These are phyloP conservation scores for Tillandsia leiboldiana DNA, from an alignment of 176 grass and related monocot species.

Conservation along the genomic window DNA sequence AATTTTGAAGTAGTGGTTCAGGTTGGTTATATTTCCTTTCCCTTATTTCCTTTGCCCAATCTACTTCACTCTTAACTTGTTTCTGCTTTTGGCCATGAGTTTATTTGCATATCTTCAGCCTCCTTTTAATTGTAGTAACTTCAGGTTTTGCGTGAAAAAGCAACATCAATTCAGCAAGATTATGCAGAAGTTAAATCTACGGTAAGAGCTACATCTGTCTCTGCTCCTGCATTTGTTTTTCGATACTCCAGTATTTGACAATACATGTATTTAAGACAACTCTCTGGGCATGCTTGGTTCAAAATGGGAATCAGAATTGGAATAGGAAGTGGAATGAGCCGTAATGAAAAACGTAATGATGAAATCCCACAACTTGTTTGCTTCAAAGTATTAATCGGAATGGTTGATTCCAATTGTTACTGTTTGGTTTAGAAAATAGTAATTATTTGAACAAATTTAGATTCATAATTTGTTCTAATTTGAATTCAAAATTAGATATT, in stretches of 20 bases:
- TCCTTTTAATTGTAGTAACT: conserved; percentile 25
- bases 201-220: conserved; percentile 12
- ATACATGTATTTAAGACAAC: too few species aligned
- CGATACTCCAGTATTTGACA: not conserved
- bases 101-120: conserved; percentile 13
- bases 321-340: too few species aligned
- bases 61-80: not conserved
- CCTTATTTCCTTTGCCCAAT: not conserved
- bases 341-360: too few species aligned
- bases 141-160: conserved; percentile 90
- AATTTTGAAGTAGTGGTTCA: conserved; percentile 99
- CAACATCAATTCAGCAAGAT: conserved; percentile 97
- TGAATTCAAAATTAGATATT: too few species aligned
- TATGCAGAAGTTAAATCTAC: conserved; percentile 93
- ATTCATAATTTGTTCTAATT: too few species aligned
- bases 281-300: too few species aligned
- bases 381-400: too few species aligned
- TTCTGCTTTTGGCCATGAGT: not conserved
- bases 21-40: conserved; percentile 27
- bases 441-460: too few species aligned
- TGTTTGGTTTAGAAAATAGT: too few species aligned
- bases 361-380: too few species aligned
- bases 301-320: too few species aligned
- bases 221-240: not conserved
- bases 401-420: too few species aligned